Evolutionary conservation across 495 filamentous ascomycete genomes (phyloP).

Genomic region (Baudoinia panamericana): DNA sequence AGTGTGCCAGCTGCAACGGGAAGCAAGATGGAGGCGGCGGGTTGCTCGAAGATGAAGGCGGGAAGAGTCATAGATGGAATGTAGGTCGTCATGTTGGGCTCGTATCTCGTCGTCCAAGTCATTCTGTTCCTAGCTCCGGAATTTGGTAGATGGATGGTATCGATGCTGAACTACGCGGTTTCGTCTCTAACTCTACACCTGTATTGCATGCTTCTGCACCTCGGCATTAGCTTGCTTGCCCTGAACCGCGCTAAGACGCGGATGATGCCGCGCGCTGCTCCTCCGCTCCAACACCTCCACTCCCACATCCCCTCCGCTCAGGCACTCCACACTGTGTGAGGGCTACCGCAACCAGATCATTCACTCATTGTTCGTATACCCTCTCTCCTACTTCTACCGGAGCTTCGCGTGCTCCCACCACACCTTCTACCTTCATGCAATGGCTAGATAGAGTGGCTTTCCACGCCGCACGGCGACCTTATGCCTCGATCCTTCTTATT

Average conservation of each 20-base stretch:
- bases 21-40: conserved; percentile 54
- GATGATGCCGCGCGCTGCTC: background rate
- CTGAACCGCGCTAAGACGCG: too few species aligned
- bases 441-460: background rate
- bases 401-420: conserved; percentile 9
- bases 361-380: conserved; percentile 14
- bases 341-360: background rate
- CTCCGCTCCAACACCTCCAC: background rate
- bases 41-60: conserved; percentile 45
- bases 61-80: conserved; percentile 47
- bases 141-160: background rate
- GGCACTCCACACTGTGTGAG: background rate
- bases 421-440: background rate
- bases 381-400: conserved; percentile 3
- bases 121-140: background rate
- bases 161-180: too few species aligned
- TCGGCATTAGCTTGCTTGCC: too few species aligned
- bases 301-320: background rate
- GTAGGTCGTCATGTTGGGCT: conserved; percentile 51
- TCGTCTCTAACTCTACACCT: too few species aligned
- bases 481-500: too few species aligned
- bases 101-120: background rate
- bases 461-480: too few species aligned
- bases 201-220: too few species aligned
- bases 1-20: conserved; percentile 50